Evolutionary conservation across 78 protist genomes (phyloP).

Genomic region (Emiliania huxleyi): DNA sequence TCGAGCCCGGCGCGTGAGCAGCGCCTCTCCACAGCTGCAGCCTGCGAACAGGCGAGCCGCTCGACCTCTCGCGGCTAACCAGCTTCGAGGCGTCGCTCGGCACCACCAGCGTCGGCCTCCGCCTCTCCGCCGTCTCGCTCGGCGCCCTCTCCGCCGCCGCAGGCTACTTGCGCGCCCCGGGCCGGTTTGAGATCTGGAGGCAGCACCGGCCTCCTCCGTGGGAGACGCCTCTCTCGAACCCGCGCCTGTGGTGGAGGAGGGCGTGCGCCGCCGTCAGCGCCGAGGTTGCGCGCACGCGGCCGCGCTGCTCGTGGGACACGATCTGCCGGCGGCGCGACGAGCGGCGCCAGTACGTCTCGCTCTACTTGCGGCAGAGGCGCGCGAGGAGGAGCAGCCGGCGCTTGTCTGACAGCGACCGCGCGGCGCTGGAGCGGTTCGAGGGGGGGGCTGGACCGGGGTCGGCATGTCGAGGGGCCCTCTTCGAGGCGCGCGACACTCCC

Average conservation of each 20-base stretch:
- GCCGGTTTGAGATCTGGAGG: neutral
- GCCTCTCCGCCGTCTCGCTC: neutral
- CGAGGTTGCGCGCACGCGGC: neutral
- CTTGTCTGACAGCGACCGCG: neutral
- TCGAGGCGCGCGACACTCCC: no score
- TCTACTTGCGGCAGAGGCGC: neutral
- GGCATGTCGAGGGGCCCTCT: no score
- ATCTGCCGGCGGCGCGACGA: neutral
- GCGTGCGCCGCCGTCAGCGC: neutral
- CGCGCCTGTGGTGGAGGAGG: neutral
- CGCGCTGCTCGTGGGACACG: neutral
- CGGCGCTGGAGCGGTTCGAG: neutral
- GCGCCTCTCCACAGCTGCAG: no score
- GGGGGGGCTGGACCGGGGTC: no score
- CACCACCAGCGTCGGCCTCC: neutral
- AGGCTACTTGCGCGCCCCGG: neutral
- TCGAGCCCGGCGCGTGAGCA: no score
- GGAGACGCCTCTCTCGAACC: neutral
- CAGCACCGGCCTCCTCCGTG: neutral
- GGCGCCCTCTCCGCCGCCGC: neutral
- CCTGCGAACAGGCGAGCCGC: no score
- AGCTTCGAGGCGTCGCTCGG: neutral
- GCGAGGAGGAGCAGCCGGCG: neutral
- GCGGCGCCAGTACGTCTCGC: neutral
- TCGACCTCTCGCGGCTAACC: neutral